Conservation (phyloP, 2,329 filamentous ascomycete species). For the Fusarium chaquense region DNA sequence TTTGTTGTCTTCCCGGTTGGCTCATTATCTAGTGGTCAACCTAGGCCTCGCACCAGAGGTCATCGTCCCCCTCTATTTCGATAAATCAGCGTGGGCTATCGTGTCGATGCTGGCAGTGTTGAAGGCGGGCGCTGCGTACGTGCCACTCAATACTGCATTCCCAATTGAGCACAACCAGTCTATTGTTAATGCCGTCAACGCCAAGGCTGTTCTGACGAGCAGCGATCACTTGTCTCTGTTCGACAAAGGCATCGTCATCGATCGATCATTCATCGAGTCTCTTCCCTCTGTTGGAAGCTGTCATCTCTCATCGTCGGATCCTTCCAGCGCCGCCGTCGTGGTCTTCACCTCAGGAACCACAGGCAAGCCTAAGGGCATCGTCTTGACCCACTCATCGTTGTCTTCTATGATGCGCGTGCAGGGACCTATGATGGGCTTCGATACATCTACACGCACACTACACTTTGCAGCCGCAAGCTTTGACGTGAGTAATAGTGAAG, state of each 20-base stretch:
- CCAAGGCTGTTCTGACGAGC: slow-evolving; percentile 5
- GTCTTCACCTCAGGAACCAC: slow-evolving; percentile 13
- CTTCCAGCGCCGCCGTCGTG: slow-evolving; percentile 13
- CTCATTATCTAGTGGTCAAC: slow-evolving; percentile 11
- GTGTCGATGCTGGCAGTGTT: slow-evolving; percentile 25
- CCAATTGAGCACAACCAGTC: slow-evolving; percentile 9
- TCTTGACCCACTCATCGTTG: slow-evolving; percentile 18
- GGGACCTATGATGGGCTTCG: slow-evolving; percentile 9
- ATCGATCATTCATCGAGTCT: slow-evolving; percentile 15
- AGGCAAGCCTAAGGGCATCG: slow-evolving; percentile 3
- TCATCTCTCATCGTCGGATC: slow-evolving; percentile 13
- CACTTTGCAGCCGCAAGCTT: slow-evolving; percentile 12
- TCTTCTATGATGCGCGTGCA: slow-evolving; percentile 29
- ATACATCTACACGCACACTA: slow-evolving; percentile 2
- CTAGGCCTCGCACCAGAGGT: slow-evolving; percentile 3
- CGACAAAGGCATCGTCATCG: slow-evolving; percentile 10
- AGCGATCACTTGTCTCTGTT: slow-evolving; percentile 7
- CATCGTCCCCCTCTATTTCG: slow-evolving; percentile 19
- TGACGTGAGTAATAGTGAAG: slow-evolving; percentile 3
- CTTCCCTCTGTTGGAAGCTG: slow-evolving; percentile 6
- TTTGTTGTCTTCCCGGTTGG: slow-evolving; percentile 10
- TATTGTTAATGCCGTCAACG: slow-evolving; percentile 7
- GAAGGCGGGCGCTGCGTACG: slow-evolving; percentile 13
- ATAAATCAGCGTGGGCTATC: slow-evolving; percentile 39
- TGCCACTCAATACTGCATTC: slow-evolving; percentile 20